Base-by-base conservation (phyloP, 805 yeast genomes). In the Starmerella apicola region DNA sequence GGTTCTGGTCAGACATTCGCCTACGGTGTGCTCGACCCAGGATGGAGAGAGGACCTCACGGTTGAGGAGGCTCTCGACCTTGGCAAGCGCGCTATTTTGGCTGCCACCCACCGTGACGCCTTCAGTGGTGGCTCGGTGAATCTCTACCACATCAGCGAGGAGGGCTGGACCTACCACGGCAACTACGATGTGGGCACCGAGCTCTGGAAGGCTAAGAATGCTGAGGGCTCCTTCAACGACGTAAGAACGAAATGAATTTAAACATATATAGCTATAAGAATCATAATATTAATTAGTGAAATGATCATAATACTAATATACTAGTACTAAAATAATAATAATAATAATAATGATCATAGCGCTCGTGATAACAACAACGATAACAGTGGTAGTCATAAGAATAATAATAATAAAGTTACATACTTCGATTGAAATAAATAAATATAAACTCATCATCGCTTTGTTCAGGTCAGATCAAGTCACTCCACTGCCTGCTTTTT, bases 1-100 rank as follows among this genome's bases (percentile, higher is more conserved):
- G 98, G 98, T 34, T 88, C 97, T 1, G 98, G 98, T 63, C 98
- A 91, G 67, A 91, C 98, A 2, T 91, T 91, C 64, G 98, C 98
- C 8, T 91, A 91, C 57, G 98, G 98, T 70, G 98, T 91, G 18
- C 69, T 91, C 50, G 98, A 91, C 60, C 75, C 94, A 25, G 86
- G 82, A 53, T 82, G 84, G 64, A 73, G 71, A 53, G 85, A 95
- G 95, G 96, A 91, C 56, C 64, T 91, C 46, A 60, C 83, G 2
- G 88, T 82, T 3, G 97, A 91, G 48, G 97, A 91, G 48, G 97
- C 97, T 3, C 70, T 91, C 48, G 81, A 81, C 55, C 70, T 91
- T 50, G 98, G 98, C 51, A 86, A 86, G 64, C 77, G 98, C 63
- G 79, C 94, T 34, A 91, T 91, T 54, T 70, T 91, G 52, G 98